A percentile compares a stretch with the other conserved stretches of the same genome.
Conservation (phyloP, 805 yeast species). For the Spathaspora arborariae region DNA sequence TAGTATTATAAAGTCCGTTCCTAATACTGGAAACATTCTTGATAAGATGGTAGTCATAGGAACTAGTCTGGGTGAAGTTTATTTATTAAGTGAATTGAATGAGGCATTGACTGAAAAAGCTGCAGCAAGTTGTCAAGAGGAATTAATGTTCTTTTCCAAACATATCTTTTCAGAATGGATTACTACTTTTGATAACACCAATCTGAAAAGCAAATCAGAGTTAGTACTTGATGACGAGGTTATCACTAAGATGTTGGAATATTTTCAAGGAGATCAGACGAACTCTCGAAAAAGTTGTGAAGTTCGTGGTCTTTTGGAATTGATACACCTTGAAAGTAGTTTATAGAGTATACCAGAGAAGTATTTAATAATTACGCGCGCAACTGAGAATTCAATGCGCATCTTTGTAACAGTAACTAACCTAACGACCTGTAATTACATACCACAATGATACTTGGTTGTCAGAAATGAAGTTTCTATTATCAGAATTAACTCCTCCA, state of each 20-base stretch:
- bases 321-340: neutral
- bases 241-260: neutral
- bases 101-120: neutral
- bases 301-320: neutral
- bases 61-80: conserved; percentile 10
- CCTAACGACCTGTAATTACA: too few species aligned
- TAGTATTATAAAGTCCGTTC: conserved; percentile 1
- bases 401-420: too few species aligned
- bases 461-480: neutral
- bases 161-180: neutral
- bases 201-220: too few species aligned
- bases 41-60: conserved; percentile 3
- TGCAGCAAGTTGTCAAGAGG: neutral
- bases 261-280: neutral
- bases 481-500: conserved; percentile 2
- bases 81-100: conserved; percentile 2
- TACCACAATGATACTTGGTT: too few species aligned
- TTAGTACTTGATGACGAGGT: neutral
- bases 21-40: neutral
- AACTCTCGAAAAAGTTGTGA: neutral
- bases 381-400: too few species aligned
- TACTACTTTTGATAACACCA: neutral
- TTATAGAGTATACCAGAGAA: neutral
- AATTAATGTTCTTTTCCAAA: neutral
- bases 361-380: neutral